Conservation (phyloP, 345 rosid species). For the Punica granatum region DNA sequence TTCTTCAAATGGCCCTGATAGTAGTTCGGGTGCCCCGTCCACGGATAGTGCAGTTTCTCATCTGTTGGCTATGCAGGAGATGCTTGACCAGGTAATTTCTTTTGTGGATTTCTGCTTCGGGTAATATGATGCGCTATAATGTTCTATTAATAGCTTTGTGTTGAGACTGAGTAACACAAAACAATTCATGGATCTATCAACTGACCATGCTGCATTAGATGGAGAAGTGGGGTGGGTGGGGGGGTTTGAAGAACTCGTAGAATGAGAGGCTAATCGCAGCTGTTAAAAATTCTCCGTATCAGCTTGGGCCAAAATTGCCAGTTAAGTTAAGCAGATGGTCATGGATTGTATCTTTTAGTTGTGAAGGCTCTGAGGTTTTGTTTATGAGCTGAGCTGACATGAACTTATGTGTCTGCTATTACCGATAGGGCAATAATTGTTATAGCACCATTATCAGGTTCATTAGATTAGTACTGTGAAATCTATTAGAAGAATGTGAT, state of each 20-base stretch:
- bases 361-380: neutral
- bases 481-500: neutral
- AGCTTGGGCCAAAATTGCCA: neutral
- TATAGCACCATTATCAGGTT: neutral
- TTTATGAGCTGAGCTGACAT: neutral
- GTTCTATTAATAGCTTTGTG: too few species aligned
- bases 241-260: too few species aligned
- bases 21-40: conserved; percentile 29
- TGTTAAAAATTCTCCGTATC: neutral
- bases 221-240: too few species aligned
- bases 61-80: conserved; percentile 41
- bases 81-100: conserved; percentile 45
- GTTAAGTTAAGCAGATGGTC: neutral
- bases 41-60: conserved; percentile 40
- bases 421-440: neutral
- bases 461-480: neutral
- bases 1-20: conserved; percentile 41
- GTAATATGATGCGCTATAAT: too few species aligned
- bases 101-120: neutral
- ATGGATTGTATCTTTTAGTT: neutral
- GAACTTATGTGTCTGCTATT: neutral
- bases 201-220: too few species aligned
- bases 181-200: too few species aligned
- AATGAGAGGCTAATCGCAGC: too few species aligned
- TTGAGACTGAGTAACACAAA: too few species aligned